Base-by-base conservation (phyloP, 345 rosid genomes). In the Nasturtium officinale region DNA sequence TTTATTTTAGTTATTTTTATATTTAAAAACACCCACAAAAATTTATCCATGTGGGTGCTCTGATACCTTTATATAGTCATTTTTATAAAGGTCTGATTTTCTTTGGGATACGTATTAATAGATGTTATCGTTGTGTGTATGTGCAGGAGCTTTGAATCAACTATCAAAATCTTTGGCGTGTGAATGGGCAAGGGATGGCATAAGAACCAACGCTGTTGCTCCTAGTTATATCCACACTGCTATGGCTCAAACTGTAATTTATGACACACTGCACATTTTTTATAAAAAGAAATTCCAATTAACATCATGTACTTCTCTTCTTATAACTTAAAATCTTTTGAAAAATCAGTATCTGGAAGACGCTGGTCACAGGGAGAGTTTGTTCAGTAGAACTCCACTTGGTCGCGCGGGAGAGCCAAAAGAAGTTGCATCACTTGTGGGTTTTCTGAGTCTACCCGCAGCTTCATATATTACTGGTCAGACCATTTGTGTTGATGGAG, bases 401-500 rank as follows among this genome's bases (percentile, higher is more conserved):
- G 82, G 77, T 52, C 84, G 88, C 1, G 33, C 46, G 0, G 89
- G 85, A 47, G 85, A 85, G 38, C 64, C 85, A 0, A 48, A 54
- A 52, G 91, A 88, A 65, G 91, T 85, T 11, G 81, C 94, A 17
- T 61, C 82, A 5, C 28, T 81, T 5, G 91, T 79, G 61, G 85
- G 70, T 7, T 86, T 79, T 55, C 72, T 88, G 28, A 82, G 87
- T 78, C 61, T 86, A 29, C 86, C 90, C 1, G 83, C 82, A 4
- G 84, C 90, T 28, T 86, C 92, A 0, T 85, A 84, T 69, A 81
- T 84, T 3, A 85, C 85, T 0, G 91, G 88, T 12, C 89, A 89
- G 43, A 72, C 81, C 63, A 84, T 84, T 32, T 62, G 83, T 35
- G 76, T 84, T 12, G 90, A 84, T 47, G 90, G 87, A 60, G 88